These are phyloP conservation scores for Starmerella davenportii DNA, from an alignment of 805 yeast species.

Conservation along the genomic window DNA sequence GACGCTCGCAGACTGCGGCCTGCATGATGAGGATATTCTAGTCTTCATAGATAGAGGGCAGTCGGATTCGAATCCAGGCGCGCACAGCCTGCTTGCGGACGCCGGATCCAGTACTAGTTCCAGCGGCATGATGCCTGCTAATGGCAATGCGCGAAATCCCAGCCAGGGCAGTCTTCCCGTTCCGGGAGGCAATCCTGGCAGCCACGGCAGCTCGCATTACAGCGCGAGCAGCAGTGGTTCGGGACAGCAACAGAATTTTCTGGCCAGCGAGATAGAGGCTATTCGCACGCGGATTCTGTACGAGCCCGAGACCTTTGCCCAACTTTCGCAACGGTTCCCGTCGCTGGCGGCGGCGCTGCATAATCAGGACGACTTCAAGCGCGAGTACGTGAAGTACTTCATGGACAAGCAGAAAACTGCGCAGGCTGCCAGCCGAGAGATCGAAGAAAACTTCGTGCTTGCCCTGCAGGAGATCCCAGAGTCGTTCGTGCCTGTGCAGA, in stretches of 20 bases:
- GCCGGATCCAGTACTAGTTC: too few species aligned
- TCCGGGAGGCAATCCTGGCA: neutral
- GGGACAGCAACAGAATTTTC: neutral
- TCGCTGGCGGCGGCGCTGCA: constrained; percentile 30
- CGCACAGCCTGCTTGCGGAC: too few species aligned
- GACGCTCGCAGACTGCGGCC: constrained; percentile 31
- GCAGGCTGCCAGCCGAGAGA: constrained; percentile 28
- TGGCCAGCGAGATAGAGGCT: constrained; percentile 13
- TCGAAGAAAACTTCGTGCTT: constrained; percentile 59
- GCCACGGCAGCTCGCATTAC: neutral
- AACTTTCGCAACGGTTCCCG: constrained; percentile 29
- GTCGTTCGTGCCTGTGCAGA: constrained; percentile 59
- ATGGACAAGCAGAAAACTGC: neutral
- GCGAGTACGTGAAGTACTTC: constrained; percentile 16
- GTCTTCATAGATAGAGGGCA: constrained; percentile 2
- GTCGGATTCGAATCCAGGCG: too few species aligned
- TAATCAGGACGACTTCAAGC: constrained; percentile 33
- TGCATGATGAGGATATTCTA: constrained; percentile 43
- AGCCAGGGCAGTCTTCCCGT: neutral
- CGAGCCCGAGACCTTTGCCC: constrained; percentile 21
- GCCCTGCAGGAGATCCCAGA: constrained; percentile 88
- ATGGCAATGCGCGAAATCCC: neutral
- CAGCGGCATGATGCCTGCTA: too few species aligned
- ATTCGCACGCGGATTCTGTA: constrained; percentile 23
- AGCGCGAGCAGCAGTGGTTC: neutral